Conservation (phyloP, 495 filamentous ascomycete genomes). For the Penicillium silybi region DNA sequence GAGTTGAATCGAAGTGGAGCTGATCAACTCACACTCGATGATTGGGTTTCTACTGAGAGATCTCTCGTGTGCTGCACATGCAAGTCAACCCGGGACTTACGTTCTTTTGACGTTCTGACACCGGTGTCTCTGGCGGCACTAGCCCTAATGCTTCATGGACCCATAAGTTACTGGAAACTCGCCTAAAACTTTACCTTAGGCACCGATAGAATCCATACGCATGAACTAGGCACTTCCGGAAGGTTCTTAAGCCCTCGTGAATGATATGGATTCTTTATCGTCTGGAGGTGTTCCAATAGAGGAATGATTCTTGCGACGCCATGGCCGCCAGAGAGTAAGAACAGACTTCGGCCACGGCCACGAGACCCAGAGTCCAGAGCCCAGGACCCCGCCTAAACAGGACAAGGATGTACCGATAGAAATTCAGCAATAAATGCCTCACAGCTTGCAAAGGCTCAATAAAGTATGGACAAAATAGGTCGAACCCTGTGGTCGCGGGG, state of each 20-base stretch:
- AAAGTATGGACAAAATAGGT: slow-evolving; percentile 1
- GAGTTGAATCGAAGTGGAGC: slow-evolving; percentile 15
- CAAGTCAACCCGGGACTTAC: background rate
- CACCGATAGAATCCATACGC: background rate
- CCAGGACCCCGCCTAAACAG: background rate
- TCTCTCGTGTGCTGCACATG: background rate
- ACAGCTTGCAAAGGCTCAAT: background rate
- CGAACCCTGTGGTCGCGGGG: background rate
- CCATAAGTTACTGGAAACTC: background rate
- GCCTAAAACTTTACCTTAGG: background rate
- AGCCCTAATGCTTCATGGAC: background rate
- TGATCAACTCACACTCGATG: background rate
- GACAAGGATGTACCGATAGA: background rate
- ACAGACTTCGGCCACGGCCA: background rate
- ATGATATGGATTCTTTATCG: background rate
- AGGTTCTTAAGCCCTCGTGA: background rate
- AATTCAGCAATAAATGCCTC: slow-evolving; percentile 15
- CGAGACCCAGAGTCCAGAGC: background rate
- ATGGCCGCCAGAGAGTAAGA: background rate
- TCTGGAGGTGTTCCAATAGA: background rate
- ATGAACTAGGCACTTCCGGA: background rate
- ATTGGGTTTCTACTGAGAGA: background rate
- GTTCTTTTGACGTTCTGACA: background rate
- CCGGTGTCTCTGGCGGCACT: background rate
- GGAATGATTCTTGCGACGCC: background rate